Percentiles rank a stretch among this genome's conserved stretches.
Evolutionary conservation across 1,284 basidiomycete species (phyloP).

Genomic region (Ceratobasidium sp.): DNA sequence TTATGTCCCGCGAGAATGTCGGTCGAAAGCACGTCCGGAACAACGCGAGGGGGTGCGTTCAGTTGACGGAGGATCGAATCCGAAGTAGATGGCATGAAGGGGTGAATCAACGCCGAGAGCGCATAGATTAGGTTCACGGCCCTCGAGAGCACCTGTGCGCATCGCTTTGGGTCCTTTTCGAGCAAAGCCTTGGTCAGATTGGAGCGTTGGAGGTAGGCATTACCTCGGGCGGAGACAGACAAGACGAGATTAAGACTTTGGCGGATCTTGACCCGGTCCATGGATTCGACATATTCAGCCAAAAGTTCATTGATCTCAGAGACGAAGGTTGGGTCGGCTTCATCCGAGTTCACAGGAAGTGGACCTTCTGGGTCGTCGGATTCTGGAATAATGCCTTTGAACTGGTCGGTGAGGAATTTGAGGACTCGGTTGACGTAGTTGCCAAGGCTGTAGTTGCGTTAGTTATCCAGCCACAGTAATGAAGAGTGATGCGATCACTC

Average conservation of each 20-base stretch:
- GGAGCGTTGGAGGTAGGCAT: constrained; percentile 91
- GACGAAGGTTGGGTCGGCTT: constrained; percentile 78
- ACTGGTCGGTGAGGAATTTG: constrained; percentile 92
- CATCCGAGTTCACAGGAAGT: constrained; percentile 66
- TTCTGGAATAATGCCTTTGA: constrained; percentile 80
- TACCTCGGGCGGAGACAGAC: constrained; percentile 90
- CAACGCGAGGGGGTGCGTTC: constrained; percentile 78
- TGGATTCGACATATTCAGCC: constrained; percentile 81
- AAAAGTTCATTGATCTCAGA: constrained; percentile 81
- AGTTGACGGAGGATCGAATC: constrained; percentile 85
- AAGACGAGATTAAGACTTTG: constrained; percentile 88
- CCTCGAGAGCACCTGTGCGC: constrained; percentile 88
- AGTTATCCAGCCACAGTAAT: not conserved
- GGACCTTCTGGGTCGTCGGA: constrained; percentile 70
- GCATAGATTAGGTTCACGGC: constrained; percentile 94
- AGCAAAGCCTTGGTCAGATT: constrained; percentile 92
- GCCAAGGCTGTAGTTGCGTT: constrained; percentile 68
- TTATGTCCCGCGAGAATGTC: constrained; percentile 63
- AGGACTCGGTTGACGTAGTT: constrained; percentile 97
- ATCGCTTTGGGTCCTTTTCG: constrained; percentile 79
- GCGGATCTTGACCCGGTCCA: constrained; percentile 93
- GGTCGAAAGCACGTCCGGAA: constrained; percentile 58
- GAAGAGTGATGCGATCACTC: constrained; percentile 41
- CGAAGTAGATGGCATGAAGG: constrained; percentile 95
- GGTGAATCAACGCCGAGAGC: constrained; percentile 84